These are phyloP conservation scores for Arctostaphylos glauca DNA, from an alignment of 148 eudicot species.

Conservation along the genomic window DNA sequence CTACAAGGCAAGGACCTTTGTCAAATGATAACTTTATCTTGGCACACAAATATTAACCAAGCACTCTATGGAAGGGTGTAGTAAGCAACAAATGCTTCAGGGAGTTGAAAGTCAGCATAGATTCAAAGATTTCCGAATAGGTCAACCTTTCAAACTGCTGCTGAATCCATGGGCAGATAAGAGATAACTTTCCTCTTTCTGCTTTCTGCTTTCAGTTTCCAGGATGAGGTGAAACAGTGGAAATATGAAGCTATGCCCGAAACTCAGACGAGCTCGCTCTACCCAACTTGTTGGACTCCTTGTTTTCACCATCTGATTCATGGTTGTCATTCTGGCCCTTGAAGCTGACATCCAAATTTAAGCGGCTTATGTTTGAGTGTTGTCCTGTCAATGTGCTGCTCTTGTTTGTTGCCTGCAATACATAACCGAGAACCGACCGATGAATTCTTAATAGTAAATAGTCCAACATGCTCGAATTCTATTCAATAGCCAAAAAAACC, in stretches of 20 bases:
- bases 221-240: not conserved
- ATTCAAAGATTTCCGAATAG: no score
- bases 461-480: no score
- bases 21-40: not conserved
- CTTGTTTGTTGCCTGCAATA: not conserved
- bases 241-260: not conserved
- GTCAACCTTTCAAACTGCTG: no score
- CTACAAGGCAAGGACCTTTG: not conserved
- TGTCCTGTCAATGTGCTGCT: not conserved
- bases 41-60: not conserved
- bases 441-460: no score
- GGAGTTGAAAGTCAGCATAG: no score
- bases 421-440: not conserved
- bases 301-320: conserved; percentile 1
- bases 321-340: not conserved
- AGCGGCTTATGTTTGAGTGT: not conserved
- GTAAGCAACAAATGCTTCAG: no score
- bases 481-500: no score
- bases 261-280: not conserved
- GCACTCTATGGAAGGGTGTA: no score
- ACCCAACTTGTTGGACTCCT: not conserved
- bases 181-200: no score
- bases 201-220: not conserved
- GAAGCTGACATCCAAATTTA: conserved; percentile 6
- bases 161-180: no score